Percentiles rank a stretch among this genome's conserved stretches.
Evolutionary conservation across 2,329 filamentous ascomycete species (phyloP).

Genomic region (Dichotomopilus funicola): DNA sequence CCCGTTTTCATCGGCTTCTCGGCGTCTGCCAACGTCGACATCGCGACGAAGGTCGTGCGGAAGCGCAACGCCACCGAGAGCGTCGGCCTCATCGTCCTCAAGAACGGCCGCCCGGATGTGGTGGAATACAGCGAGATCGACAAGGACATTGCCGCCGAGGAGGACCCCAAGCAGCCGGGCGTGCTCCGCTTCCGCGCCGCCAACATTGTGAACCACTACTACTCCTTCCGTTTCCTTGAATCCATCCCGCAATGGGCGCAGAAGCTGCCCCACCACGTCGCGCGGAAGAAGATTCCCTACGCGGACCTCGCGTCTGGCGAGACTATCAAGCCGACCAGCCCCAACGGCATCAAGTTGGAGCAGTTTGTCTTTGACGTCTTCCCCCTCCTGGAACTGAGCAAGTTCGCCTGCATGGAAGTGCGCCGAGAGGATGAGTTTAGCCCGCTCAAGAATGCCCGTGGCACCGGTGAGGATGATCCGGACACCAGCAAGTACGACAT

Average conservation of each 20-base stretch:
- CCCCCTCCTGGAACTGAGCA: conserved; percentile 73
- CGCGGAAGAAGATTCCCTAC: conserved; percentile 95
- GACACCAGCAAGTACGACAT: conserved; percentile 90
- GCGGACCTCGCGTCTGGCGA: conserved; percentile 71
- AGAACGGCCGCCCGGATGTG: conserved; percentile 93
- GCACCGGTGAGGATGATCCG: conserved; percentile 85
- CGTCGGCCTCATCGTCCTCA: conserved; percentile 86
- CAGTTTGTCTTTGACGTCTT: conserved; percentile 99
- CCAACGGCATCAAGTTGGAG: conserved; percentile 98
- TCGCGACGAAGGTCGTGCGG: conserved; percentile 98
- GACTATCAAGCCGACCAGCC: conserved; percentile 82
- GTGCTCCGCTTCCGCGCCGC: conserved; percentile 94
- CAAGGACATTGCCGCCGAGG: conserved; percentile 77
- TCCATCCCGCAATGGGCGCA: conserved; percentile 80
- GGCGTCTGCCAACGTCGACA: conserved; percentile 80
- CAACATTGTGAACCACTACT: conserved; percentile 99
- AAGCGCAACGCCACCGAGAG: conserved; percentile 96
- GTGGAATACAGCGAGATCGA: conserved; percentile 99
- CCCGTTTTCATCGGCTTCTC: conserved; percentile 93
- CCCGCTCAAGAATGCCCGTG: conserved; percentile 82
- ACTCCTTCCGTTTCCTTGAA: conserved; percentile 88
- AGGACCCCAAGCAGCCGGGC: conserved; percentile 70
- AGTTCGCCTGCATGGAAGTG: conserved; percentile 95
- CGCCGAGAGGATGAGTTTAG: conserved; percentile 97
- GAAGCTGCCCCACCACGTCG: conserved; percentile 89